Evolutionary conservation across 208 protist genomes (phyloP).

Genomic region (Porcisia deanei): DNA sequence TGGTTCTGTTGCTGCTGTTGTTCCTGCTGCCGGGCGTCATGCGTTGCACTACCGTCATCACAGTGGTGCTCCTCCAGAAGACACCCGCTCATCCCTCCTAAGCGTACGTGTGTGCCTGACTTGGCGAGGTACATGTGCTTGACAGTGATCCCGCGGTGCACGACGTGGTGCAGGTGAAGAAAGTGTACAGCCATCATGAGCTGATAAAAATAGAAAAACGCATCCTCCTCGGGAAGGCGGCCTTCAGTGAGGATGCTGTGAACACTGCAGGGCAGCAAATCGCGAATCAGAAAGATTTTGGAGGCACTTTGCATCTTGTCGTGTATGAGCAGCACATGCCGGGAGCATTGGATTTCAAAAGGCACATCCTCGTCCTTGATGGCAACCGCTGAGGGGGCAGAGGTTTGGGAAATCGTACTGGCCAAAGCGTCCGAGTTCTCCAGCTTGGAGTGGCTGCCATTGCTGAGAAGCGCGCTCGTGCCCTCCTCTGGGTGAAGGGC

Average conservation of each 20-base stretch:
- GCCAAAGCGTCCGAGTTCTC: conserved; percentile 13
- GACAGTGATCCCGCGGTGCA: conserved; percentile 39
- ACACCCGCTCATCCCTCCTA: conserved; percentile 75
- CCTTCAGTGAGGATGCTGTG: conserved; percentile 48
- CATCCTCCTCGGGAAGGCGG: conserved; percentile 58
- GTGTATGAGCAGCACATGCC: conserved; percentile 34
- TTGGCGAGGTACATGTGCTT: conserved; percentile 66
- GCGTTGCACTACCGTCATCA: not conserved
- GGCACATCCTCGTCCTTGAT: conserved; percentile 25
- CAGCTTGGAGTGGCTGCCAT: conserved; percentile 13
- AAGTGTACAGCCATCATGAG: conserved; percentile 80
- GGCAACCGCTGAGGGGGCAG: conserved; percentile 3
- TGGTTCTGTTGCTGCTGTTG: not conserved
- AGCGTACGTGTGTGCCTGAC: conserved; percentile 73
- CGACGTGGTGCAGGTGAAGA: conserved; percentile 48
- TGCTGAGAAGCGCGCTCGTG: not conserved
- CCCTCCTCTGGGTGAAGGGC: conserved; percentile 8
- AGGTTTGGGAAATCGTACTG: conserved; percentile 14
- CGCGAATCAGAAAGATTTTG: conserved; percentile 36
- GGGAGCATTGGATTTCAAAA: conserved; percentile 25
- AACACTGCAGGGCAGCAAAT: conserved; percentile 60
- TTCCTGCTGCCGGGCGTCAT: conserved; percentile 9
- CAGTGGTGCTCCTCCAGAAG: conserved; percentile 33
- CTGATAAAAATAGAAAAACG: conserved; percentile 86
- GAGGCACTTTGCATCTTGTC: conserved; percentile 40